Conservation (phyloP, 192 early-diverging fungal genomes). For the Coemansia sp. region DNA sequence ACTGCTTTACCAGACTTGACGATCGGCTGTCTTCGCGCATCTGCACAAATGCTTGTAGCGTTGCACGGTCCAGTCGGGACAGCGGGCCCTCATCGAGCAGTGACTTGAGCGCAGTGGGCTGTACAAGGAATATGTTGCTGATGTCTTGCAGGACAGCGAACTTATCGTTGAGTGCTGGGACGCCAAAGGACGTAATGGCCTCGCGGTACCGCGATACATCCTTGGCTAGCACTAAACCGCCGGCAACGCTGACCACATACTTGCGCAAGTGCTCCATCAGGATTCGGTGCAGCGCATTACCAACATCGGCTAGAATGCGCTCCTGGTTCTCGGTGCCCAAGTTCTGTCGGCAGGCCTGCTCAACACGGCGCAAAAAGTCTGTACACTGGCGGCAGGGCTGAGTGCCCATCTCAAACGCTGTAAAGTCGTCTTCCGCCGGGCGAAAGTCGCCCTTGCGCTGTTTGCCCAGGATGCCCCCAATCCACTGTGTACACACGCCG, state of each 20-base stretch:
- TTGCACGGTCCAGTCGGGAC: conserved; percentile 72
- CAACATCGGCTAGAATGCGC: conserved; percentile 75
- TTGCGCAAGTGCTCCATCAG: conserved; percentile 93
- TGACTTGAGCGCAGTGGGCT: conserved; percentile 85
- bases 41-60: conserved; percentile 83
- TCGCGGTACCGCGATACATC: conserved; percentile 96
- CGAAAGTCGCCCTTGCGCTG: conserved; percentile 92
- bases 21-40: conserved; percentile 84
- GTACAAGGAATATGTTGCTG: conserved; percentile 90
- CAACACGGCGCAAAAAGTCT: conserved; percentile 72
- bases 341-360: conserved; percentile 57
- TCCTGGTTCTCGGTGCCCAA: conserved; percentile 79
- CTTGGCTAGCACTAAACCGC: conserved; percentile 86
- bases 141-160: conserved; percentile 91
- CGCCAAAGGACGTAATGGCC: conserved; percentile 70
- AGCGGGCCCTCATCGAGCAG: conserved; percentile 85
- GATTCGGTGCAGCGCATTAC: conserved; percentile 75
- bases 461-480: conserved; percentile 63
- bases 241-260: conserved; percentile 78
- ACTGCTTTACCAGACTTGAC: conserved; percentile 32
- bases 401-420: conserved; percentile 68
- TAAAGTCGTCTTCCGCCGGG: conserved; percentile 83
- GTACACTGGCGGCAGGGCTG: conserved; percentile 79
- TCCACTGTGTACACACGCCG: conserved; percentile 67
- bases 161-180: conserved; percentile 72